phyloP scores from a whole-genome alignment of 2,329 filamentous ascomycete genomes.

The Pestalotiopsis sp. region DNA sequence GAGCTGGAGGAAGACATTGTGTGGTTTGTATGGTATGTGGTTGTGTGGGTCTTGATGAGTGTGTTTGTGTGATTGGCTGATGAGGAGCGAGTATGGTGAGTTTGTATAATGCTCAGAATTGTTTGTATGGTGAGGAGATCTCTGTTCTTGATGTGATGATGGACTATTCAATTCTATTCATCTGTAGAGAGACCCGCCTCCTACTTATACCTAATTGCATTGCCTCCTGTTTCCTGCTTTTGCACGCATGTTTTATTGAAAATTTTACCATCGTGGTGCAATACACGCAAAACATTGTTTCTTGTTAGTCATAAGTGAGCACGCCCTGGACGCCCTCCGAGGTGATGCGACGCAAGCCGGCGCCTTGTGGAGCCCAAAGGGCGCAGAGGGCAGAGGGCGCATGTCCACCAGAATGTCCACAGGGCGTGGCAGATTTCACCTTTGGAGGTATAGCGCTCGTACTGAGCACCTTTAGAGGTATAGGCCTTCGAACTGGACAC shows the following conservation, averaged over 20 bases:
- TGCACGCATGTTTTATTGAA: not conserved
- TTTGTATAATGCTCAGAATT: not conserved
- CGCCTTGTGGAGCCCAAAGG: conserved; percentile 9
- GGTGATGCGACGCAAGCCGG: conserved; percentile 10
- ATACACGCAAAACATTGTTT: not conserved
- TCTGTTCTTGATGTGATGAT: not conserved
- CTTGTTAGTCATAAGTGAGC: conserved; percentile 7
- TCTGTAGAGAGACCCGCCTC: not conserved
- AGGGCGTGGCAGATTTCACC: too few relatives aligned
- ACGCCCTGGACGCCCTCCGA: conserved; percentile 8
- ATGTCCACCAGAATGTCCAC: not conserved
- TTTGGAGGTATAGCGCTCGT: not conserved
- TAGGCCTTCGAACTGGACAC: not conserved
- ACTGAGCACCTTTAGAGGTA: not conserved
- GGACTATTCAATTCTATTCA: not conserved
- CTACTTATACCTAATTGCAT: conserved; percentile 6
- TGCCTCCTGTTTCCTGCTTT: not conserved
- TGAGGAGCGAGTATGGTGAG: not conserved
- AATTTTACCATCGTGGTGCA: conserved; percentile 10
- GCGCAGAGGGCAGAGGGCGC: not conserved
- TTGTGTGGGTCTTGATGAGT: conserved; percentile 2
- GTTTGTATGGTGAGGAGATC: not conserved
- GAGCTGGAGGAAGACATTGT: conserved; percentile 6
- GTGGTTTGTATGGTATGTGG: not conserved
- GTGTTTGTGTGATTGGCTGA: conserved; percentile 8